phyloP scores from a whole-genome alignment of 441 rosid genomes.

The Isatis lusitanica region DNA sequence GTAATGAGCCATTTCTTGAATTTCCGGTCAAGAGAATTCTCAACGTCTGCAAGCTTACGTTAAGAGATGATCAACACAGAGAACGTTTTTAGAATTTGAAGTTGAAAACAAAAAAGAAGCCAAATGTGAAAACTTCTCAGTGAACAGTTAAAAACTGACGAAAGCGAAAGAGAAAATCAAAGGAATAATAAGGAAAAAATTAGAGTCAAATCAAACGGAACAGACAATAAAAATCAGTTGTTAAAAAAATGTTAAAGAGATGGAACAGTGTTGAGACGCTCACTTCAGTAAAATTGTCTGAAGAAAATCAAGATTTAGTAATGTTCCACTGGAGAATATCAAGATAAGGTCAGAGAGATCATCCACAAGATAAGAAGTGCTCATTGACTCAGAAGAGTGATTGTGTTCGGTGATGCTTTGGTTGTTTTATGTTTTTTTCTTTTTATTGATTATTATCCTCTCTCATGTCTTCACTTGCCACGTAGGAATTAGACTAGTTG shows the following conservation, averaged over 20 bases:
- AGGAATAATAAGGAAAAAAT: too few relatives aligned
- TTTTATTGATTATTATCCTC: background rate
- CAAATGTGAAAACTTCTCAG: background rate
- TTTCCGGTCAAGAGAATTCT: background rate
- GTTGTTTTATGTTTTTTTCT: too few relatives aligned
- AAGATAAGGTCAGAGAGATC: too few relatives aligned
- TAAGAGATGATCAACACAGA: background rate
- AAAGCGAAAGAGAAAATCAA: background rate
- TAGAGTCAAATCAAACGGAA: background rate
- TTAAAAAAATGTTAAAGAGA: background rate
- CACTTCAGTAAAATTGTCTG: slow-evolving; percentile 1
- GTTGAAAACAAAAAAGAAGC: background rate
- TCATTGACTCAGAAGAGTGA: background rate
- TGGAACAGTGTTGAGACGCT: slow-evolving; percentile 6
- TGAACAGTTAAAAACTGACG: background rate
- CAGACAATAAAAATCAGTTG: background rate
- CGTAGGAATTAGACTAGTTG: background rate
- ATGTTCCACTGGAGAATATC: background rate
- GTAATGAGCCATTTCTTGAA: slow-evolving; percentile 46
- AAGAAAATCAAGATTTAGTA: background rate
- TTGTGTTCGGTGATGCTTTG: background rate
- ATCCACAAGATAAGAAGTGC: background rate
- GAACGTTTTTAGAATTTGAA: background rate
- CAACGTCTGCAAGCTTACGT: background rate
- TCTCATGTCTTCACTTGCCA: background rate